phyloP scores from a whole-genome alignment of 2,329 filamentous ascomycete species.

The Penicillium griseofulvum region DNA sequence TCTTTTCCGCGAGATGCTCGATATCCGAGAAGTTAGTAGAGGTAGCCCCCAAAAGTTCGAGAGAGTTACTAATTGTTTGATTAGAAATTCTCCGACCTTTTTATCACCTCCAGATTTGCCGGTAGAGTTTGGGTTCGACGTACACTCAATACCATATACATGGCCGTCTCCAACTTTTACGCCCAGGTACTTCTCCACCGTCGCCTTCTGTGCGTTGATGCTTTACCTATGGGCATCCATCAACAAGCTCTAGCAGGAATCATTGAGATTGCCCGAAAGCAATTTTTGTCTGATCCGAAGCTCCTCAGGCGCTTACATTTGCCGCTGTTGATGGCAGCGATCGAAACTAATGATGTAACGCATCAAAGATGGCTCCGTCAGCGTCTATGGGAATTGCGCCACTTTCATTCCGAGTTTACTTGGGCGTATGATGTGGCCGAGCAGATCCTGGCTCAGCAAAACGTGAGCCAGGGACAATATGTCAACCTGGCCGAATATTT shows the following conservation, averaged over 20 bases:
- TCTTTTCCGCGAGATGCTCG: slow-evolving; percentile 26
- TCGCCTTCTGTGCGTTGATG: slow-evolving; percentile 27
- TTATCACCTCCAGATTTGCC: slow-evolving; percentile 35
- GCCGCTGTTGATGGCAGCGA: slow-evolving; percentile 34
- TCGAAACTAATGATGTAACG: slow-evolving; percentile 30
- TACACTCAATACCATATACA: slow-evolving; percentile 36
- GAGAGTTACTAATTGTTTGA: not conserved
- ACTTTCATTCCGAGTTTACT: slow-evolving; percentile 30
- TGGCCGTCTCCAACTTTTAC: slow-evolving; percentile 36
- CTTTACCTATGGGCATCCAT: slow-evolving; percentile 22
- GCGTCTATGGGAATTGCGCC: slow-evolving; percentile 29
- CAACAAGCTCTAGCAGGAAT: slow-evolving; percentile 31
- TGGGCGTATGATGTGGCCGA: slow-evolving; percentile 33
- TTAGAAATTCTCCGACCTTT: slow-evolving; percentile 38
- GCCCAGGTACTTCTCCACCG: slow-evolving; percentile 35
- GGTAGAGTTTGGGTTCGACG: slow-evolving; percentile 29
- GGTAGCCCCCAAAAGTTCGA: too few relatives aligned
- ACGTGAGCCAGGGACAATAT: slow-evolving; percentile 22
- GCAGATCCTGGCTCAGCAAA: slow-evolving; percentile 28
- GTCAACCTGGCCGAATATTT: slow-evolving; percentile 30
- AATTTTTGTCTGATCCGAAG: slow-evolving; percentile 30
- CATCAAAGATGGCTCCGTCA: slow-evolving; percentile 34
- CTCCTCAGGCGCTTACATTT: slow-evolving; percentile 34
- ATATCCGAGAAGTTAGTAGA: slow-evolving; percentile 25
- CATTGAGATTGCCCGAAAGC: slow-evolving; percentile 34